These are phyloP conservation scores for Colletotrichum eremochloae DNA, from an alignment of 2,329 filamentous ascomycete species.

Conservation along the genomic window DNA sequence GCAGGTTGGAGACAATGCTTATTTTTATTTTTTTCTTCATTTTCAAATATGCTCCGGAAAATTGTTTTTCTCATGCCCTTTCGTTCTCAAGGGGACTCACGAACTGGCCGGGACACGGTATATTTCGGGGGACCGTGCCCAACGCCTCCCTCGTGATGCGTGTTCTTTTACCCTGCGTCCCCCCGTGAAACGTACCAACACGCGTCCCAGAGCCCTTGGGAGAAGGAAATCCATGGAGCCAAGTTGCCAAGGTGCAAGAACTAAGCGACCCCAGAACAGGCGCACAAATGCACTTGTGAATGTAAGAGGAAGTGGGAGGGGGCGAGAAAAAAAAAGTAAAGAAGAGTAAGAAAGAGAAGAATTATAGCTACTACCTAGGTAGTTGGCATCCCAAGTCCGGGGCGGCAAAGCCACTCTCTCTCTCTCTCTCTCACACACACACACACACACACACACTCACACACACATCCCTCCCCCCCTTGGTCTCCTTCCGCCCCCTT, in stretches of 20 bases:
- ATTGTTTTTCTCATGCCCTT: background rate
- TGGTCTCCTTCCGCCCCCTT: background rate
- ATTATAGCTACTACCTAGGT: too few species aligned
- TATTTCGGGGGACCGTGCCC: background rate
- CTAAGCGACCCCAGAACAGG: background rate
- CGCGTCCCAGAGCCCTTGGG: background rate
- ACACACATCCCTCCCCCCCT: background rate
- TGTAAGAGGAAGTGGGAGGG: background rate
- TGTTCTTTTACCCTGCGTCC: background rate
- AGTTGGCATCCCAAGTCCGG: background rate
- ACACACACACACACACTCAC: too few species aligned
- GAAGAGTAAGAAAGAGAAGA: background rate
- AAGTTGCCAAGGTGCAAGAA: background rate
- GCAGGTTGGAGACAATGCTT: slow-evolving; percentile 1
- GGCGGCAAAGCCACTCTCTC: background rate
- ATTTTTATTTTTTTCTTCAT: background rate
- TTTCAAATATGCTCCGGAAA: background rate
- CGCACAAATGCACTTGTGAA: background rate
- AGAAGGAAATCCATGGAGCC: background rate
- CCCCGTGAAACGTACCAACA: background rate
- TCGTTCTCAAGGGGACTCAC: background rate
- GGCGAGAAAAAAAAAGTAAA: background rate
- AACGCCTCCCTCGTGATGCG: background rate
- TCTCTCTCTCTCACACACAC: too few species aligned
- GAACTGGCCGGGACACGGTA: background rate